Evolutionary conservation across 108 stramenopile species (phyloP), one percentile per base, ranked within the genome.

Genomic region (Chaetoceros tenuissimus): DNA sequence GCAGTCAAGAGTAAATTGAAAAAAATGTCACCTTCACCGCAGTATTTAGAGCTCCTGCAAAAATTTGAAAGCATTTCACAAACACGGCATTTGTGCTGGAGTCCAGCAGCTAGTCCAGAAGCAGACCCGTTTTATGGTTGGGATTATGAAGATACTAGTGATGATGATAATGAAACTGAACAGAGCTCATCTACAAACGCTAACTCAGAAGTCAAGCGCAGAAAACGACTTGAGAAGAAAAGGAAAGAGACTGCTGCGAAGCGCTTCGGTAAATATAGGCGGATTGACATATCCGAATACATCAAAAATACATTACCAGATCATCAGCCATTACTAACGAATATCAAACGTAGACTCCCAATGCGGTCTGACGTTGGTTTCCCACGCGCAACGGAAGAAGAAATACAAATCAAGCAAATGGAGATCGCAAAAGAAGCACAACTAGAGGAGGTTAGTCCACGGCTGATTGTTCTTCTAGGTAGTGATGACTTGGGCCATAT

Each of bases 351-450:
- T 48, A 69, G 90, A 28, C 60, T 92, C 40, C 90, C 90, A 8
- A 78, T 67, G 62, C 59, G 90, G 34, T 57, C 75, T 3, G 90
- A 92, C 71, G 90, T 92, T 13, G 90, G 90, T 24, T 92, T 92
- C 68, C 71, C 82, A 20, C 72, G 76, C 34, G 77, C 90, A 0
- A 55, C 78, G 1, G 48, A 57, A 21, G 80, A 82, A 40, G 86
- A 92, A 60, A 72, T 92, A 18, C 27, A 31, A 13, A 21, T 24
- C 17, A 92, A 92, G 50, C 82, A 85, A 68, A 51, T 45, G 20
- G 90, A 92, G 60, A 85, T 87, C 18, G 59, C 53, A 22, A 66
- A 57, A 18, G 90, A 92, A 62, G 81, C 82, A 19, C 79, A 84
- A 59, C 82, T 82, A 83, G 86, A 92, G 71, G 84, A 88, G 68